Percentiles rank a stretch among this genome's conserved stretches.
Conservation (phyloP, 352 stramenopile genomes). For the Phytophthora fragariae region DNA sequence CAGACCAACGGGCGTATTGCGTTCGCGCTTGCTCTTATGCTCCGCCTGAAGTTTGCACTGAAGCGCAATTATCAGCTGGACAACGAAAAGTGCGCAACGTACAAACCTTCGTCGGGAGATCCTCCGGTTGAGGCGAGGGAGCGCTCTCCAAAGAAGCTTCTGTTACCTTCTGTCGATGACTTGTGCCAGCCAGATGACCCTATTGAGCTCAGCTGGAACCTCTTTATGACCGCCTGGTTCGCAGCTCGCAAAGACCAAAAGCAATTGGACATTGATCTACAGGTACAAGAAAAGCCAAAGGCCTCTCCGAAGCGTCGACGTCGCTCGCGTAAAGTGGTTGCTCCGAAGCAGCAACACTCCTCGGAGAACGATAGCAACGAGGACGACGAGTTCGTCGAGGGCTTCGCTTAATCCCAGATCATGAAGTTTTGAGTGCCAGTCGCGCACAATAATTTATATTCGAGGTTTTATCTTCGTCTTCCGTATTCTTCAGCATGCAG, state of each 20-base stretch:
- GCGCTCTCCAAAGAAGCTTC: constrained; percentile 31
- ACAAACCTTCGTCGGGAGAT: constrained; percentile 57
- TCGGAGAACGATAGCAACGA: constrained; percentile 39
- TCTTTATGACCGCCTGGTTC: constrained; percentile 64
- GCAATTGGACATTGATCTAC: constrained; percentile 71
- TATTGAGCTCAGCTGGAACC: constrained; percentile 62
- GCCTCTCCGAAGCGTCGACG: constrained; percentile 41
- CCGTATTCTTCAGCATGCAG: constrained; percentile 31
- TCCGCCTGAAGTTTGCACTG: constrained; percentile 80
- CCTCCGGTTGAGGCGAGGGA: constrained; percentile 38
- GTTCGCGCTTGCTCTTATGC: constrained; percentile 72
- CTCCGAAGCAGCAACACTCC: constrained; percentile 19
- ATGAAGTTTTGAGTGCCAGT: constrained; percentile 15
- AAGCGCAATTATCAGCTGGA: constrained; percentile 75
- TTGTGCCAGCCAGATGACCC: constrained; percentile 40
- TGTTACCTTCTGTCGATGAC: constrained; percentile 48
- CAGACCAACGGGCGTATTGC: constrained; percentile 36
- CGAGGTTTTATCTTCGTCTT: constrained; percentile 10
- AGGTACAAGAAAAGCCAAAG: constrained; percentile 28
- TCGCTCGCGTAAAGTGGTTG: constrained; percentile 46
- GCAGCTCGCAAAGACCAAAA: constrained; percentile 71
- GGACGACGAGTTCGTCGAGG: constrained; percentile 49
- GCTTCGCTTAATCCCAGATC: constrained; percentile 25
- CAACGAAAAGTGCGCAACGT: constrained; percentile 86
- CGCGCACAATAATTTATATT: constrained; percentile 6